Evolutionary conservation across 352 stramenopile genomes (phyloP).

Genomic region (Aphanomyces invadans): DNA sequence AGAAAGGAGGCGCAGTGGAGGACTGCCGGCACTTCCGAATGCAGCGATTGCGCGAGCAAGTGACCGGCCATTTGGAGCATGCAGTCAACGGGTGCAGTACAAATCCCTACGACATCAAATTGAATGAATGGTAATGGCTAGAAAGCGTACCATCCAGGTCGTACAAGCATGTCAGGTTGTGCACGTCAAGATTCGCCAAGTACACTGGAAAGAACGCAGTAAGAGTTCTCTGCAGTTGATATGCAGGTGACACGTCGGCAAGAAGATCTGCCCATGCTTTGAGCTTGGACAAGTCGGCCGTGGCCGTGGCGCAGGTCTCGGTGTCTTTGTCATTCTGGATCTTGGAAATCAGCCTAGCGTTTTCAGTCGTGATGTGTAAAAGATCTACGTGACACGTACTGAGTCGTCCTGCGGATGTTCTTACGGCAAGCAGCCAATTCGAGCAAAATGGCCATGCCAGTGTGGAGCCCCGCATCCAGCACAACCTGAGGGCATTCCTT

Average conservation of each 20-base stretch:
- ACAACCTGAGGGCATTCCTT: neutral
- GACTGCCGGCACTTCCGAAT: neutral
- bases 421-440: neutral
- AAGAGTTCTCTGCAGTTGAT: neutral
- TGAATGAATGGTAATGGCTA: neutral
- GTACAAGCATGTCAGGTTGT: neutral
- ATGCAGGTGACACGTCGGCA: neutral
- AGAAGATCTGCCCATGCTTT: neutral
- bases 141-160: slow-evolving; percentile 2
- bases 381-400: neutral
- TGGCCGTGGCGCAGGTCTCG: neutral
- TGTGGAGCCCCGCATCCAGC: neutral
- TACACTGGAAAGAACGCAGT: slow-evolving; percentile 5
- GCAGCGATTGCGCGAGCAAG: neutral
- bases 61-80: neutral
- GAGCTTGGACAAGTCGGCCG: neutral
- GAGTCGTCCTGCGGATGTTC: neutral
- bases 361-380: neutral
- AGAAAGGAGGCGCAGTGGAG: neutral
- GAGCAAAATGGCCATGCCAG: neutral
- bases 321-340: neutral
- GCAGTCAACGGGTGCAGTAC: neutral
- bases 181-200: neutral
- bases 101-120: neutral
- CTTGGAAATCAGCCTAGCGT: neutral